Evolutionary conservation across 768 basidiomycete species (phyloP).

Genomic region (Amanita pseudoporphyria): DNA sequence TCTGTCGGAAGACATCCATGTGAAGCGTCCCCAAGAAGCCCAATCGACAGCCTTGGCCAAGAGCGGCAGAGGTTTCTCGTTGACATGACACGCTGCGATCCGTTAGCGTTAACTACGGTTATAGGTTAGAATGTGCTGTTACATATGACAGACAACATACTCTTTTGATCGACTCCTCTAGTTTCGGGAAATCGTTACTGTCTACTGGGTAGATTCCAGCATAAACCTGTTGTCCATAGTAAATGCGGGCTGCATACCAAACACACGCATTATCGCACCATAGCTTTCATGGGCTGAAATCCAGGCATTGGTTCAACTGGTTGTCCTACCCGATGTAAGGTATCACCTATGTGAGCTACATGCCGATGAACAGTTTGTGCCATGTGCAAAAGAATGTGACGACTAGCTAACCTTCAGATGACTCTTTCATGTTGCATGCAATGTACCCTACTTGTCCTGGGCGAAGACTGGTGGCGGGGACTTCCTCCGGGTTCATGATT

Average conservation of each 20-base stretch:
- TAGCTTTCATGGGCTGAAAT: conserved; percentile 87
- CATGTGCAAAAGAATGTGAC: neutral
- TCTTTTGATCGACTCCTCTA: conserved; percentile 92
- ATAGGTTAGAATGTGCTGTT: conserved; percentile 10
- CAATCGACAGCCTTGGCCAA: conserved; percentile 91
- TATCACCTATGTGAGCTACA: conserved; percentile 89
- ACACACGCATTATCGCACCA: conserved; percentile 41
- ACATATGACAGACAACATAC: conserved; percentile 28
- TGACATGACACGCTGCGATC: conserved; percentile 87
- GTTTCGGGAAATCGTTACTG: conserved; percentile 80
- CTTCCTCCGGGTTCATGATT: conserved; percentile 83
- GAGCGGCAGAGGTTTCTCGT: conserved; percentile 85
- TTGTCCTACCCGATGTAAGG: conserved; percentile 67
- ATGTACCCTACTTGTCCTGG: conserved; percentile 84
- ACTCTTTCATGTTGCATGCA: conserved; percentile 97
- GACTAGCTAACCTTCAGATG: conserved; percentile 63
- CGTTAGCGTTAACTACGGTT: conserved; percentile 61
- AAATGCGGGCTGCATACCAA: neutral
- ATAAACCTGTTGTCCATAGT: conserved; percentile 52
- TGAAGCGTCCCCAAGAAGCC: conserved; percentile 95
- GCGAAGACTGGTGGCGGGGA: conserved; percentile 54
- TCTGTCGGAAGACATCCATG: conserved; percentile 94
- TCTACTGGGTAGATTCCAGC: conserved; percentile 94
- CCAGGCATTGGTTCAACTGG: conserved; percentile 79
- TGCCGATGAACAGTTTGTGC: neutral